Conservation (phyloP, 306 rosid species). For the Sophora flavescens region DNA sequence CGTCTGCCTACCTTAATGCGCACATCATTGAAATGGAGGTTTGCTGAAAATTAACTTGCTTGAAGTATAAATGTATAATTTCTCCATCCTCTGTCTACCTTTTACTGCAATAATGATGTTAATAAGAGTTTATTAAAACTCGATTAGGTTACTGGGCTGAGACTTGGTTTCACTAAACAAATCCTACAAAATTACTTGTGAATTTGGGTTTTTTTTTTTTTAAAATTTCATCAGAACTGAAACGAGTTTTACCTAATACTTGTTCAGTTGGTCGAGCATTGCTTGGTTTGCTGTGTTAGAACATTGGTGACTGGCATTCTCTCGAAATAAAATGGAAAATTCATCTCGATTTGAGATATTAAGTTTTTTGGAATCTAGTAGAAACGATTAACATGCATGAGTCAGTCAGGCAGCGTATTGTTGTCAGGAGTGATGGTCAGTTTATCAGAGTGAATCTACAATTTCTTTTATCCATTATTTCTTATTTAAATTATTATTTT, state of each 20-base stretch:
- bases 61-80: no score
- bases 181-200: background rate
- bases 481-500: constrained; percentile 38
- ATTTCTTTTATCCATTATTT: constrained; percentile 25
- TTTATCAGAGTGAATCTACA: constrained; percentile 30
- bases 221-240: constrained; percentile 24
- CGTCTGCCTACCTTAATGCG: no score
- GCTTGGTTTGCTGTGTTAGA: constrained; percentile 33
- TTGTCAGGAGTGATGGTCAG: constrained; percentile 30
- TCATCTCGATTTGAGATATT: background rate
- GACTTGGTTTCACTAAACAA: constrained; percentile 21
- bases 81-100: constrained; percentile 13
- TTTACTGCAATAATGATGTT: background rate
- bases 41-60: no score
- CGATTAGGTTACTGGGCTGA: constrained; percentile 24
- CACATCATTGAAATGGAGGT: no score
- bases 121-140: constrained; percentile 2
- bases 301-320: constrained; percentile 13
- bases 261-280: constrained; percentile 24
- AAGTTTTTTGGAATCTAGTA: constrained; percentile 20
- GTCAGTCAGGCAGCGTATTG: background rate
- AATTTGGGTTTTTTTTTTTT: no score
- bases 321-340: constrained; percentile 16
- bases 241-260: constrained; percentile 7
- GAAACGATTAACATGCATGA: constrained; percentile 15